Conservation (phyloP, 2,329 filamentous ascomycete genomes). For the Colletotrichum liriopes region DNA sequence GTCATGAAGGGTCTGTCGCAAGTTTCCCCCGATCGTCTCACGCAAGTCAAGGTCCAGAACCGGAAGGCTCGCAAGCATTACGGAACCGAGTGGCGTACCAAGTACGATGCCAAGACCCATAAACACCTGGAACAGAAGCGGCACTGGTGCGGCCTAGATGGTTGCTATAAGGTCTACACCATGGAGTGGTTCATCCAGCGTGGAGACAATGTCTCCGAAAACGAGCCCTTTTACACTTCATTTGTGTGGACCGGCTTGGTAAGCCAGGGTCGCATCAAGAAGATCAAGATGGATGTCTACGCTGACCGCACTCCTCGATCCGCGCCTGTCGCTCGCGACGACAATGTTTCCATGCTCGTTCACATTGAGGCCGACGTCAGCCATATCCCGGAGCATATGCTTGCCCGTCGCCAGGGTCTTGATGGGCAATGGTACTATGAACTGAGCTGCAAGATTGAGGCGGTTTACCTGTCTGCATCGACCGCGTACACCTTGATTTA, state of each 20-base stretch:
- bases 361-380: constrained; percentile 58
- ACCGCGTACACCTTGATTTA: constrained; percentile 61
- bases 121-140: constrained; percentile 53
- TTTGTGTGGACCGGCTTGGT: constrained; percentile 54
- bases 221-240: constrained; percentile 54
- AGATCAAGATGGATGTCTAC: constrained; percentile 56
- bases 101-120: constrained; percentile 83
- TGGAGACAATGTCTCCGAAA: constrained; percentile 58
- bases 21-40: constrained; percentile 52
- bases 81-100: constrained; percentile 85
- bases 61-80: constrained; percentile 83
- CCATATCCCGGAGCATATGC: constrained; percentile 56
- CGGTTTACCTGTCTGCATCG: constrained; percentile 58
- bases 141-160: constrained; percentile 56
- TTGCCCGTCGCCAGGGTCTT: constrained; percentile 52
- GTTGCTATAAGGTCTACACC: constrained; percentile 54
- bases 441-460: constrained; percentile 58
- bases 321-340: constrained; percentile 55
- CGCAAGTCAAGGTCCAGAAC: constrained; percentile 57
- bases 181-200: constrained; percentile 63
- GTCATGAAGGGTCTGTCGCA: constrained; percentile 64
- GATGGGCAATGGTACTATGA: constrained; percentile 60
- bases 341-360: constrained; percentile 55
- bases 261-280: constrained; percentile 51
- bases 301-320: constrained; percentile 48